These are phyloP conservation scores for Colletotrichum sp. DNA, from an alignment of 2,329 filamentous ascomycete genomes.

Conservation along the genomic window DNA sequence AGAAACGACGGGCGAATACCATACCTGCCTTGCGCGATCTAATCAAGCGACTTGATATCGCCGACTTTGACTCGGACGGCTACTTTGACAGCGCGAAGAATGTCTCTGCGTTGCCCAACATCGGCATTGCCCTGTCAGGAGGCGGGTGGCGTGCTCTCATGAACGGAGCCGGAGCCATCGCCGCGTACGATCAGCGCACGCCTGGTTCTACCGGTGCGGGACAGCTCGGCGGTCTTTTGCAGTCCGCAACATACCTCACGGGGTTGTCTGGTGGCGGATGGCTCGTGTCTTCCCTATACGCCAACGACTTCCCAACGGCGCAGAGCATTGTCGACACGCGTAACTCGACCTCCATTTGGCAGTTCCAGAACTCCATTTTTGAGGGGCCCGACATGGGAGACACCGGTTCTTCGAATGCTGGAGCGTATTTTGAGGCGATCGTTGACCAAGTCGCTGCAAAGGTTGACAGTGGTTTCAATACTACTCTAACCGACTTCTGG, in stretches of 20 bases:
- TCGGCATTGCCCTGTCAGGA: conserved; percentile 80
- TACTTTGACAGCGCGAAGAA: conserved; percentile 73
- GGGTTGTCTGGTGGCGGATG: conserved; percentile 85
- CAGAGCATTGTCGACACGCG: conserved; percentile 48
- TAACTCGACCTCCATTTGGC: conserved; percentile 44
- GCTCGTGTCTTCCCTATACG: conserved; percentile 80
- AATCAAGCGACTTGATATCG: conserved; percentile 73
- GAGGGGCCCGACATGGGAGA: conserved; percentile 40
- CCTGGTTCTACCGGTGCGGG: conserved; percentile 63
- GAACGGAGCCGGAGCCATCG: conserved; percentile 80
- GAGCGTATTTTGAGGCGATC: conserved; percentile 40
- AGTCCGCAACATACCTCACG: conserved; percentile 80
- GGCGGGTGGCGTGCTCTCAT: conserved; percentile 86
- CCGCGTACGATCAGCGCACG: conserved; percentile 80
- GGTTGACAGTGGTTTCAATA: conserved; percentile 44
- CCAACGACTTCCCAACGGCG: conserved; percentile 84
- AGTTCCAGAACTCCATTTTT: conserved; percentile 46
- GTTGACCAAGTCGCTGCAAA: conserved; percentile 40
- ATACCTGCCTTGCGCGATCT: conserved; percentile 77
- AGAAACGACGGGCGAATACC: conserved; percentile 73
- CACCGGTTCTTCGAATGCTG: conserved; percentile 30
- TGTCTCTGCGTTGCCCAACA: conserved; percentile 60
- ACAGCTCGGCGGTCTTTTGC: conserved; percentile 80
- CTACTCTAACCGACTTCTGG: conserved; percentile 88
- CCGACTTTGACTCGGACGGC: conserved; percentile 71